Base-by-base conservation (phyloP, 306 rosid species). In the cucumber (Cucumis sativus) region DNA sequence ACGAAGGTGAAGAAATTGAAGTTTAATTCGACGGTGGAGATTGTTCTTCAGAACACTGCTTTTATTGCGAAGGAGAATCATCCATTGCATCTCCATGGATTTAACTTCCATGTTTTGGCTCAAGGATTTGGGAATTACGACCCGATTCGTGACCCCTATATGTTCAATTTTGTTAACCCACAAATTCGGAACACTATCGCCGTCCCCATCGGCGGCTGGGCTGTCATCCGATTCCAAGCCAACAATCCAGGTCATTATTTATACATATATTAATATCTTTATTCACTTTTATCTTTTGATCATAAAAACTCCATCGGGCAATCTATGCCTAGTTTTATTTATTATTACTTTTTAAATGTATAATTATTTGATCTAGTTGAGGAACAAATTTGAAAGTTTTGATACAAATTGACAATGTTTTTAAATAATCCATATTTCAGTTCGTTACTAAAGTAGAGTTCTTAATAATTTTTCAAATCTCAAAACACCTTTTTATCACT, bases 121-220 rank as follows among this genome's bases (percentile, higher is more conserved):
- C 91, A 90, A 70, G 96, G 94, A 6, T 90, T 92, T 69, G 91
- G 93, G 4, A 55, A 87, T 16, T 90, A 81, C 56, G 84, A 90
- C 66, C 14, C 85, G 0, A 21, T 52, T 0, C 74, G 12, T 10
- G 92, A 84, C 52, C 28, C 65, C 6, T 18, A 56, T 3, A 85
- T 78, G 16, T 88, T 89, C 33, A 92, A 92, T 54, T 30, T 90
- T 12, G 16, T 78, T 12, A 79, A 92, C n/a, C 92, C 94, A 4
- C 92, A 90, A 43, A 28, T 73, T 0, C 83, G 92, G 17, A 92
- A 92, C 79, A 90, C 97, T 2, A 74, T 92, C 40, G 79, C 90
- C 8, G 94, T 90, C 43, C 94, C 94, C 0, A 59, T 59, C 0
- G 96, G 92, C 49, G 96, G 94, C 3, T 92, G 96, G 98, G 82